Conservation (phyloP, 306 rosid species). For the Sechiopsis laciniata region DNA sequence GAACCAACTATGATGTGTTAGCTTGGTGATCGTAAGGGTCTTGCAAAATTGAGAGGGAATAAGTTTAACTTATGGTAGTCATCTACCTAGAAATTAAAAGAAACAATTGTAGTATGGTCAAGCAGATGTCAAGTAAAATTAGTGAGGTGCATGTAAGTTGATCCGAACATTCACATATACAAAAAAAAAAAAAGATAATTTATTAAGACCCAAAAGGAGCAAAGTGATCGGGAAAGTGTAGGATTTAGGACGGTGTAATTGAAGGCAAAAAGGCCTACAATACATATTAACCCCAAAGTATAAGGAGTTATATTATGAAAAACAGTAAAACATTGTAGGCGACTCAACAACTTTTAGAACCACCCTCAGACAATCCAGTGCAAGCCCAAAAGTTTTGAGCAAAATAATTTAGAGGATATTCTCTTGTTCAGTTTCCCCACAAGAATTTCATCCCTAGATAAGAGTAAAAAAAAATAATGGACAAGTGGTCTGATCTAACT, state of each 20-base stretch:
- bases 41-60: too few species aligned
- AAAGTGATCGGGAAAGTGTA: neutral
- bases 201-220: neutral
- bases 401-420: neutral
- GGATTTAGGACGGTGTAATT: neutral
- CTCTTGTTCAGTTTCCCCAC: neutral
- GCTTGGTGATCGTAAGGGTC: too few species aligned
- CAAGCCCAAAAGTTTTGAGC: neutral
- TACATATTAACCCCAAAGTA: too few species aligned
- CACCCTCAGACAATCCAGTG: neutral
- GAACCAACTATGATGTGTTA: neutral
- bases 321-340: neutral
- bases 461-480: neutral
- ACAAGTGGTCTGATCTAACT: neutral
- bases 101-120: too few species aligned
- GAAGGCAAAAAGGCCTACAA: too few species aligned
- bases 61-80: too few species aligned
- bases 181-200: too few species aligned
- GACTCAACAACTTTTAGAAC: neutral
- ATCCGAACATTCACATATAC: too few species aligned
- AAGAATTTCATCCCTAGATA: neutral
- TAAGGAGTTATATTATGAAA: too few species aligned
- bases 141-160: too few species aligned
- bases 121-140: too few species aligned
- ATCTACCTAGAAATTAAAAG: too few species aligned